Evolutionary conservation across 23 red algal genomes (phyloP).

Genomic region (Gracilaria domingensis): DNA sequence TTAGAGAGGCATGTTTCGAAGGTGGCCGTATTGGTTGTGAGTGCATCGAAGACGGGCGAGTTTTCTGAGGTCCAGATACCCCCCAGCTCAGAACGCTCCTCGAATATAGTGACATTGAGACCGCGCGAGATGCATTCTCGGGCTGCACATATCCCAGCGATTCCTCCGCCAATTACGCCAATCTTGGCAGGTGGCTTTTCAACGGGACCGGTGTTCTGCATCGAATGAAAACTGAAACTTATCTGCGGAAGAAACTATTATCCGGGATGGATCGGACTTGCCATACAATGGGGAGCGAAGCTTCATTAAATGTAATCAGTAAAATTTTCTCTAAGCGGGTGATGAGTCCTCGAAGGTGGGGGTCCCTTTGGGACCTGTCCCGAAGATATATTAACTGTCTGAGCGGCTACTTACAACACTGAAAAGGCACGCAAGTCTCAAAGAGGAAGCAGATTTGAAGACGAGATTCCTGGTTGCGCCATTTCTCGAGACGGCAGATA

Average conservation of each 20-base stretch:
- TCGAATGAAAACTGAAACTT: neutral
- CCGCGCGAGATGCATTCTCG: constrained; percentile 33
- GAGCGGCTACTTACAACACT: too few species aligned
- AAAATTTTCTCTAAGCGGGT: too few species aligned
- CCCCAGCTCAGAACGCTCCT: neutral
- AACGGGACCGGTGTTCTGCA: neutral
- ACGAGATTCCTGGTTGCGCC: too few species aligned
- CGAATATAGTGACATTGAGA: constrained; percentile 33
- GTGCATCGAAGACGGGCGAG: constrained; percentile 47
- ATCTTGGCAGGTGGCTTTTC: neutral
- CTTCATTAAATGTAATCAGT: too few species aligned
- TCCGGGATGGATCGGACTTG: too few species aligned
- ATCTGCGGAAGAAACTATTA: neutral
- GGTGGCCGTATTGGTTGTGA: constrained; percentile 41
- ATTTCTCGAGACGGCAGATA: too few species aligned
- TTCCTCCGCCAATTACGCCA: constrained; percentile 28
- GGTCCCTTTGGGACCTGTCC: too few species aligned
- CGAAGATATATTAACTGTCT: too few species aligned
- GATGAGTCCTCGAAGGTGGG: too few species aligned
- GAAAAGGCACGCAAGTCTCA: too few species aligned
- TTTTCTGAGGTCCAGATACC: constrained; percentile 35
- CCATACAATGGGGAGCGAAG: too few species aligned
- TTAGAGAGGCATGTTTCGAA: constrained; percentile 31
- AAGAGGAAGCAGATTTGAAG: too few species aligned
- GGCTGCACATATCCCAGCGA: constrained; percentile 35